Conservation (phyloP, 352 stramenopile genomes). For the Pythium plurisporium region DNA sequence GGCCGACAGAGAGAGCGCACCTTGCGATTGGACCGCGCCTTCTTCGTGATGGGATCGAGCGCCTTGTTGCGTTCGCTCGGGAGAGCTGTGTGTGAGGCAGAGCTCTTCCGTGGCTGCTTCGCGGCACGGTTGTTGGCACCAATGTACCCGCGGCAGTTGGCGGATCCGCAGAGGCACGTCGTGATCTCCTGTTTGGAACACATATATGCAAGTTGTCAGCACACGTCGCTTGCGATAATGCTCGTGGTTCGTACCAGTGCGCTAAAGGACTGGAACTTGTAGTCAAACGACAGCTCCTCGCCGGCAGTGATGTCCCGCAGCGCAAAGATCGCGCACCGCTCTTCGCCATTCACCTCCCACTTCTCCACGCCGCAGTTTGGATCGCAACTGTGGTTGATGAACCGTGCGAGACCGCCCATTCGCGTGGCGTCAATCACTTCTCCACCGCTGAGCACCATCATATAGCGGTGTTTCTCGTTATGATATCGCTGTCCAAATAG, state of each 20-base stretch:
- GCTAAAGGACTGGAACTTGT: conserved; percentile 88
- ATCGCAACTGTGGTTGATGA: conserved; percentile 96
- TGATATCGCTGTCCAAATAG: conserved; percentile 51
- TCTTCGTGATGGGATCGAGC: conserved; percentile 25
- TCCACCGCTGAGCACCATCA: conserved; percentile 79
- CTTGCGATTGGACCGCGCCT: conserved; percentile 19
- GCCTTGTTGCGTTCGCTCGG: background rate
- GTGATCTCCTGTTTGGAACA: conserved; percentile 75
- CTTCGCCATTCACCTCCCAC: conserved; percentile 89
- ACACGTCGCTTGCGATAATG: background rate
- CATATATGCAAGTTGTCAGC: too few species aligned
- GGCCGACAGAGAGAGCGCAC: conserved; percentile 4
- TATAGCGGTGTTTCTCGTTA: conserved; percentile 80
- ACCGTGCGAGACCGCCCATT: conserved; percentile 89
- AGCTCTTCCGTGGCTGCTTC: conserved; percentile 25
- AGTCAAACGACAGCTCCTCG: conserved; percentile 95
- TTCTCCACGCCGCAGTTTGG: conserved; percentile 94
- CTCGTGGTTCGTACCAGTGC: conserved; percentile 25
- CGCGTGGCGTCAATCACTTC: conserved; percentile 88
- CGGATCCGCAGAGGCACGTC: conserved; percentile 54
- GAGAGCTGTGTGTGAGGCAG: conserved; percentile 13
- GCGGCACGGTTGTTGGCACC: conserved; percentile 56
- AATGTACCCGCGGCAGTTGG: conserved; percentile 69
- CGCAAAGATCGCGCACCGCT: conserved; percentile 95
- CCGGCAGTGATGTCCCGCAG: conserved; percentile 81